These are phyloP conservation scores for Verticillium isaacii DNA, from an alignment of 2,329 filamentous ascomycete species.

Conservation along the genomic window DNA sequence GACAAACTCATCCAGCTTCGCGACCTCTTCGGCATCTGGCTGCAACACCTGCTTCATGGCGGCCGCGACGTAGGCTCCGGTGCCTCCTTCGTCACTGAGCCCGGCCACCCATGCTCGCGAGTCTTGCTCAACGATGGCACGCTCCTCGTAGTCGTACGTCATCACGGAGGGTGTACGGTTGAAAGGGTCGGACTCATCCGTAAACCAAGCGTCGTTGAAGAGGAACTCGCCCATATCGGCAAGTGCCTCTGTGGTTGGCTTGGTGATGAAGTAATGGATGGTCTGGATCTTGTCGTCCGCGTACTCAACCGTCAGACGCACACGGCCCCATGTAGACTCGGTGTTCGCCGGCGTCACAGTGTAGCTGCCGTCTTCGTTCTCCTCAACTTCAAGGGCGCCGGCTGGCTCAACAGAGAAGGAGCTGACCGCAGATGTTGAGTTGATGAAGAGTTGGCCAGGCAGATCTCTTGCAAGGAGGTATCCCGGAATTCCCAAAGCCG, in stretches of 20 bases:
- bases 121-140: conserved; percentile 38
- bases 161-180: conserved; percentile 49
- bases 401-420: conserved; percentile 33
- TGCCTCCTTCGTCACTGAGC: conserved; percentile 55
- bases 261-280: conserved; percentile 52
- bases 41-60: conserved; percentile 49
- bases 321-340: conserved; percentile 42
- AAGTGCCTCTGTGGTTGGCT: conserved; percentile 36
- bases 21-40: conserved; percentile 42
- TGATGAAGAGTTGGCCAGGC: conserved; percentile 39
- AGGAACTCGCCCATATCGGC: conserved; percentile 46
- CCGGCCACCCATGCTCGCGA: conserved; percentile 54
- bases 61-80: conserved; percentile 50
- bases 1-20: conserved; percentile 49
- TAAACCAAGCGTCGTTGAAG: conserved; percentile 49
- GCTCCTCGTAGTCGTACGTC: conserved; percentile 48
- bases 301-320: conserved; percentile 42
- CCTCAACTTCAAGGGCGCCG: conserved; percentile 28
- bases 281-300: conserved; percentile 42
- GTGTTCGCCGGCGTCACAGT: conserved; percentile 32
- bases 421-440: conserved; percentile 30
- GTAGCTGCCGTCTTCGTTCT: conserved; percentile 26
- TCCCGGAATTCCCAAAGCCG: conserved; percentile 49
- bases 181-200: conserved; percentile 47
- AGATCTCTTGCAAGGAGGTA: conserved; percentile 47